Conservation (phyloP, 805 yeast genomes). For the Ogataea nonfermentans region DNA sequence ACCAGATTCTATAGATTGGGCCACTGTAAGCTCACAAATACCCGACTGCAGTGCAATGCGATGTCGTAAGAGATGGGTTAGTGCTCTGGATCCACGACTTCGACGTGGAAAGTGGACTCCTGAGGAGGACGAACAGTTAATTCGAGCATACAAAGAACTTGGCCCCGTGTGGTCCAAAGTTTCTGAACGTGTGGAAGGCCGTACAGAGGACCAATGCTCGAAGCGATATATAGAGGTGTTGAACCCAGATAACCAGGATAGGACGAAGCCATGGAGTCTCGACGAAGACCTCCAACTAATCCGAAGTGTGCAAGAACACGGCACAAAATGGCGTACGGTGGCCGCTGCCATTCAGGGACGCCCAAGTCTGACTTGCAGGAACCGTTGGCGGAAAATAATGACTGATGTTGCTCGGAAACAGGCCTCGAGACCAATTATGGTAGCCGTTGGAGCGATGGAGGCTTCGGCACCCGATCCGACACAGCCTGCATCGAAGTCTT, state of each 20-base stretch:
- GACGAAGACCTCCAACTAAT: constrained; percentile 75
- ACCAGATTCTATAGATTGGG: constrained; percentile 59
- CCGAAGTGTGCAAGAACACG: constrained; percentile 64
- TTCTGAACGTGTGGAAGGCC: constrained; percentile 68
- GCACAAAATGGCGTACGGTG: constrained; percentile 88
- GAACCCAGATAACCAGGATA: constrained; percentile 74
- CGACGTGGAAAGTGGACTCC: constrained; percentile 85
- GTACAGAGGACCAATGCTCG: constrained; percentile 95
- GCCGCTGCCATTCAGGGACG: constrained; percentile 70
- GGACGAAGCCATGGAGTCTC: constrained; percentile 75
- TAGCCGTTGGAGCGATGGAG: constrained; percentile 51
- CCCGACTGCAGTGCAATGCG: constrained; percentile 68
- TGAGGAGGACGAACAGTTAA: constrained; percentile 68
- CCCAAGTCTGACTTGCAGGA: constrained; percentile 86
- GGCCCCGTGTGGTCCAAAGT: constrained; percentile 90
- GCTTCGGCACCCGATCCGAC: neutral
- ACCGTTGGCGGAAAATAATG: constrained; percentile 86
- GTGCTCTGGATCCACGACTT: constrained; percentile 78
- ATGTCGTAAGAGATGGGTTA: constrained; percentile 84
- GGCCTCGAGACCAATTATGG: constrained; percentile 52
- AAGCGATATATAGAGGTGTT: constrained; percentile 85
- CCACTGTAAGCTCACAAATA: constrained; percentile 46
- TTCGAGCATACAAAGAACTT: constrained; percentile 59
- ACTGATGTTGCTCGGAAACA: constrained; percentile 70
- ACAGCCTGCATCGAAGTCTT: neutral